These are phyloP conservation scores for Penicillium silybi DNA, from an alignment of 495 filamentous ascomycete species.

Conservation along the genomic window DNA sequence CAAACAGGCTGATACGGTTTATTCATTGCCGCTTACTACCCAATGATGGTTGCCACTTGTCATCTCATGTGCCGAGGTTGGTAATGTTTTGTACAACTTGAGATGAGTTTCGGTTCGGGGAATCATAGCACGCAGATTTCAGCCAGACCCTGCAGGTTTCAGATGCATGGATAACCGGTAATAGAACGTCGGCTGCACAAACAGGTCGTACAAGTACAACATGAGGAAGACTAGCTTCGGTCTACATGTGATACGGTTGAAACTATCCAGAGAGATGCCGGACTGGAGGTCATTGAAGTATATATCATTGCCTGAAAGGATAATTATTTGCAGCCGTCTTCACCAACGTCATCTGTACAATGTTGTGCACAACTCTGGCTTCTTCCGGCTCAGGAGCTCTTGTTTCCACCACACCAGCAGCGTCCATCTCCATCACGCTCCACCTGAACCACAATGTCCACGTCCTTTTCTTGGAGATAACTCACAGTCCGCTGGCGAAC, in stretches of 20 bases:
- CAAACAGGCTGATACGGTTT: no score
- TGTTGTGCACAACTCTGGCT: not conserved
- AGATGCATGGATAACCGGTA: no score
- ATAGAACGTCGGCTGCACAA: not conserved
- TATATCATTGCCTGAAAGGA: not conserved
- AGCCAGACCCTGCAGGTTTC: no score
- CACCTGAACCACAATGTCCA: conserved; percentile 72
- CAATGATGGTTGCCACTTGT: no score
- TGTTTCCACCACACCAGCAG: conserved; percentile 68
- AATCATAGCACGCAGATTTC: no score
- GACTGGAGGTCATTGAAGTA: not conserved
- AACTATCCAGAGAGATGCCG: not conserved
- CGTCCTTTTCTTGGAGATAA: conserved; percentile 55
- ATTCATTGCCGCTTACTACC: no score
- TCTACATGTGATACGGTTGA: not conserved
- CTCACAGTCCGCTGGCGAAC: conserved; percentile 62
- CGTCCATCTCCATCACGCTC: conserved; percentile 71
- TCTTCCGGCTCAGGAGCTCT: conserved; percentile 16
- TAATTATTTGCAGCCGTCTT: not conserved
- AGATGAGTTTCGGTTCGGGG: no score
- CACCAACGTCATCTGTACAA: not conserved
- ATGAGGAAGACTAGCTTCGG: not conserved
- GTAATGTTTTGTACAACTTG: no score
- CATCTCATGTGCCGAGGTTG: no score
- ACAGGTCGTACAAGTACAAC: not conserved